phyloP scores from a whole-genome alignment of 2,329 filamentous ascomycete species.

The Microcera coccophila region DNA sequence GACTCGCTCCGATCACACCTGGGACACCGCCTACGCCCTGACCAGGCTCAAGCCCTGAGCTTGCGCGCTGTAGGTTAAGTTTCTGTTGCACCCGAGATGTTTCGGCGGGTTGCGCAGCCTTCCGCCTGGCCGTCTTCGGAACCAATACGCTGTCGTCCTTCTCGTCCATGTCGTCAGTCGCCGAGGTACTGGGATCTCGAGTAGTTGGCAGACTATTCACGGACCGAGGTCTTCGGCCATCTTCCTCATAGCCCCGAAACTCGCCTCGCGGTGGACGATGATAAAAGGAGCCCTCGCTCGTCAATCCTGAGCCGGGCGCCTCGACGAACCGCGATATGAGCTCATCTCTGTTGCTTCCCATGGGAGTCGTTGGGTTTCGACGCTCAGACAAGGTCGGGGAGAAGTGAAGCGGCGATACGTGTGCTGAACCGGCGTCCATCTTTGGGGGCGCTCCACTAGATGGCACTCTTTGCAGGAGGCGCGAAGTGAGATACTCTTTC shows the following conservation, averaged over 20 bases:
- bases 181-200: conserved; percentile 20
- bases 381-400: conserved; percentile 30
- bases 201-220: conserved; percentile 34
- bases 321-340: conserved; percentile 60
- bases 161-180: conserved; percentile 25
- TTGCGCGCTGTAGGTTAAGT: conserved; percentile 68
- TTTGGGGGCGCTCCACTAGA: conserved; percentile 60
- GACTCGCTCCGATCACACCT: conserved; percentile 41
- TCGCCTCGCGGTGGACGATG: conserved; percentile 32
- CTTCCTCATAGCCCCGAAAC: conserved; percentile 31
- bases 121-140: conserved; percentile 41
- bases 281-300: conserved; percentile 52
- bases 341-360: conserved; percentile 36
- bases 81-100: conserved; percentile 71
- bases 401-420: conserved; percentile 26
- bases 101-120: conserved; percentile 44
- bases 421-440: conserved; percentile 56
- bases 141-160: conserved; percentile 45
- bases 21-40: conserved; percentile 38
- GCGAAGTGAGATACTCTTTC: conserved; percentile 64
- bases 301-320: conserved; percentile 45
- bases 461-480: conserved; percentile 61
- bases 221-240: conserved; percentile 41
- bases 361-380: conserved; percentile 22
- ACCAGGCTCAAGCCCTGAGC: conserved; percentile 65